Percentiles rank a stretch among this genome's conserved stretches.
Evolutionary conservation across 129 eudicot species (phyloP).

Genomic region (Tagetes patula): DNA sequence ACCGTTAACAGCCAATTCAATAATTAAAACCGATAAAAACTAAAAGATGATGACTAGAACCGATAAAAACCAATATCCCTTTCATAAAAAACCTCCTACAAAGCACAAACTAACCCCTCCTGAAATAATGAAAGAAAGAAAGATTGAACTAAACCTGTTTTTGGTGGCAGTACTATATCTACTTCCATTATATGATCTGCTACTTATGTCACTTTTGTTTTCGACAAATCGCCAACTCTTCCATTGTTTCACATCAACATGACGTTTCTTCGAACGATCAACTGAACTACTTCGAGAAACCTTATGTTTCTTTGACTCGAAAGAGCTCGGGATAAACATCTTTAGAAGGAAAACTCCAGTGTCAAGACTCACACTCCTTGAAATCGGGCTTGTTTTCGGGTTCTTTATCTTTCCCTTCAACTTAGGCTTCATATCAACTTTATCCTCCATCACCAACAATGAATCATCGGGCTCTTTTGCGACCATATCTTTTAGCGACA

Average conservation of each 20-base stretch:
- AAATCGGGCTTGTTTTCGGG: slow-evolving; percentile 21
- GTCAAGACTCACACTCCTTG: slow-evolving; percentile 62
- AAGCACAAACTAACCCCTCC: too few species aligned
- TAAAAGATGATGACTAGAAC: too few species aligned
- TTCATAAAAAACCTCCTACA: too few species aligned
- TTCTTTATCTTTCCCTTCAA: slow-evolving; percentile 20
- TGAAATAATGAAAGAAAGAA: too few species aligned
- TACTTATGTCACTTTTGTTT: not conserved
- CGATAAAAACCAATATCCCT: too few species aligned
- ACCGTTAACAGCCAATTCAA: too few species aligned
- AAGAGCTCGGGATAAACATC: slow-evolving; percentile 35
- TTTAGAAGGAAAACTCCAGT: slow-evolving; percentile 47
- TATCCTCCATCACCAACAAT: not conserved
- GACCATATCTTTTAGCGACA: slow-evolving; percentile 33
- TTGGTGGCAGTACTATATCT: not conserved
- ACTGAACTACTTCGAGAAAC: slow-evolving; percentile 10
- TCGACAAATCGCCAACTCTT: slow-evolving; percentile 26
- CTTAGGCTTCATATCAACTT: slow-evolving; percentile 6
- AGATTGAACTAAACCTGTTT: slow-evolving; percentile 12
- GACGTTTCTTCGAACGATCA: not conserved
- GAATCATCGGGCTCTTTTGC: slow-evolving; percentile 16
- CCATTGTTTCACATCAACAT: slow-evolving; percentile 25
- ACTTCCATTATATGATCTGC: not conserved
- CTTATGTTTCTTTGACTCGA: not conserved
- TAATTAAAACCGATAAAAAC: too few species aligned